Evolutionary conservation across 805 yeast genomes (phyloP), one percentile per base, ranked within the genome.

Genomic region (Yarrowia keelungensis): DNA sequence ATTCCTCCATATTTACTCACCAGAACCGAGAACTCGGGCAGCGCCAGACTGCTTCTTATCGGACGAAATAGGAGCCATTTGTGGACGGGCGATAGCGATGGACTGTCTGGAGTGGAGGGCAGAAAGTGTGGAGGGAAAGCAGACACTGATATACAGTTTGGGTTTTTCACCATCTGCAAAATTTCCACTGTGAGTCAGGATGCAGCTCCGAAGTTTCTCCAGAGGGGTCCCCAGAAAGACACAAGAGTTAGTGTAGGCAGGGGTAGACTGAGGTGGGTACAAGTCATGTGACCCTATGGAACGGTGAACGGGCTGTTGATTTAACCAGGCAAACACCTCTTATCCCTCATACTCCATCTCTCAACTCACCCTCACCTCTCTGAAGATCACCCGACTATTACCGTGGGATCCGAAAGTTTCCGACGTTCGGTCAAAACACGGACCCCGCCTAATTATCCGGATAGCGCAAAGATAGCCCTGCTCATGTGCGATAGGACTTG

Each of bases 21-120:
- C 78, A n/a, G 98, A 94, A 58, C 99, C 99, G 56, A 95, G 83
- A 51, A 94, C 89, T 80, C 98, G 87, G 75, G 99, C 97, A 58
- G 83, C 73, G 68, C 91, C 98, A 59, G 97, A 88, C 81, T 94
- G 93, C 84, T 89, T 92, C 77, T 92, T 95, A 80, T 81, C 79
- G 41, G 75, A 70, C 9, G 77, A 62, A 46, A 76, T 70, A 47
- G 76, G 72, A 46, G 79, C 67, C 67, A 62, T 62, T 46, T 43
- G 51, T 56, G 35, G 22, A 10, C 58, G 32, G 11, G 12, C 14
- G 35, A 12, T 8, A 10, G 38, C 45, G 45, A 38, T 38, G 12
- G 51, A 47, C n/a, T 10, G 62, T 19, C 45, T 35, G 43, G 45
- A 22, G 32, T 16, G 32, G 38, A 12, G 19, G 5, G 16, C 16